phyloP scores from a whole-genome alignment of 1,284 basidiomycete species.

The Leccinum huronense region DNA sequence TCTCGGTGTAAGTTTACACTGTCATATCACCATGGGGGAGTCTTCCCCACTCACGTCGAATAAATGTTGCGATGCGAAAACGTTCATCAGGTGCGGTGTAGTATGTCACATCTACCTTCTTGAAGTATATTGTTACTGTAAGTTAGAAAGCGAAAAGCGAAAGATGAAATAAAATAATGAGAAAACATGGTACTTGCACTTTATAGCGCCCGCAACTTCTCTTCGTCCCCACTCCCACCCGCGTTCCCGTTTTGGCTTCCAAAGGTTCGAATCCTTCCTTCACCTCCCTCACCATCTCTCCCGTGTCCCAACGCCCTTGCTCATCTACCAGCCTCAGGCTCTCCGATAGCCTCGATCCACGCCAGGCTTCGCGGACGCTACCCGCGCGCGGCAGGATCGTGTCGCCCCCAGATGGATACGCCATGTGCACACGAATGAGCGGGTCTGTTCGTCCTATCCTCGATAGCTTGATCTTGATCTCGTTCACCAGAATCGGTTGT shows the following conservation, averaged over 20 bases:
- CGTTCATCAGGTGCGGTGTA: no score
- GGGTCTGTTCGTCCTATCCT: conserved; percentile 58
- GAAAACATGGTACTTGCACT: conserved; percentile 7
- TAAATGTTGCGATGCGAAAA: background rate
- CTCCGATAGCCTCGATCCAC: conserved; percentile 57
- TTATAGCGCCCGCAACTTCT: background rate
- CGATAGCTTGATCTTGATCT: conserved; percentile 57
- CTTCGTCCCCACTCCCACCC: background rate
- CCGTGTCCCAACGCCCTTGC: conserved; percentile 32
- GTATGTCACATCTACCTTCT: no score
- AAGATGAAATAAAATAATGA: background rate
- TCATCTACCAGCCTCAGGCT: conserved; percentile 31
- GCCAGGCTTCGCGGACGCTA: conserved; percentile 62
- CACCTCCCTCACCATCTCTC: background rate
- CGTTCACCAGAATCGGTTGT: conserved; percentile 70
- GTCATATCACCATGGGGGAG: no score
- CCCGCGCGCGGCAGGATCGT: conserved; percentile 60
- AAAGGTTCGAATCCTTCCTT: background rate
- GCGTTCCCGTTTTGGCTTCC: background rate
- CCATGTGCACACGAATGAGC: conserved; percentile 60
- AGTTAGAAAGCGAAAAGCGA: background rate
- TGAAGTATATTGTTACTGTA: no score
- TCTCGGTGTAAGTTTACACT: conserved; percentile 30
- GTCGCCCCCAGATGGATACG: conserved; percentile 76
- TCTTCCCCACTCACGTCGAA: conserved; percentile 31